Evolutionary conservation across 2,329 filamentous ascomycete species (phyloP), one percentile per base, ranked within the genome.

Genomic region (Pseudocercospora cruenta): DNA sequence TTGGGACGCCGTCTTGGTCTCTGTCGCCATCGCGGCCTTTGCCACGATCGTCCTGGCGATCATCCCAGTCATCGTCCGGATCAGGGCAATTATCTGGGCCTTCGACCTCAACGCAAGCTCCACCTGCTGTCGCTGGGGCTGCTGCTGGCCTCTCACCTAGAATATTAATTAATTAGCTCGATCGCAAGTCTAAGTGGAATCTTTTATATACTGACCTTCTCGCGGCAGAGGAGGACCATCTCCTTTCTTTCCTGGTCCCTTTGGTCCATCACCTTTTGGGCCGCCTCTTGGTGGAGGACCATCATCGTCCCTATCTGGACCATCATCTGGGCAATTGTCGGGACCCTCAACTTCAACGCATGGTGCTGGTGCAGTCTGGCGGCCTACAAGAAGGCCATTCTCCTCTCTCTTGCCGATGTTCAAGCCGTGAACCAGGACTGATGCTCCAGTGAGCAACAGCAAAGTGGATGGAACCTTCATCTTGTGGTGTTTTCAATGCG

Each of bases 391-490:
- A 57, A 55, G 55, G 7, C 24, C 57, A 19, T 39, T 28, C 10
- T 43, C 54, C 6, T 43, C 64, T n/a, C 62, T 66, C 60, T 24
- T 51, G 21, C 45, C 64, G 12, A 53, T 39, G 26, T 60, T 55
- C 60, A 66, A 57, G 16, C 64, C 60, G 12, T 63, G 60, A 5
- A 58, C 60, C n/a, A 66, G 45, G 16, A 33, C 62, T n/a, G 62
- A 45, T 28, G 64, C 60, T 10, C 60, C 64, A 14, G 60, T 49
- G 60, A 66, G 43, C 36, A 62, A 24, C n/a, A 66, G n/a, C 21
- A 63, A 36, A 53, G 62, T 51, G 10, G 60, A 60, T 39, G 59
- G 53, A 28, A 66, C 21, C 57, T 66, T 66, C 64, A 63, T 66
- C 21, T 19, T 47, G 36, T 24, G n/a, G 10, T 45, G 33, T 3